Conservation (phyloP, 352 stramenopile genomes). For the Pythium myriotylum region DNA sequence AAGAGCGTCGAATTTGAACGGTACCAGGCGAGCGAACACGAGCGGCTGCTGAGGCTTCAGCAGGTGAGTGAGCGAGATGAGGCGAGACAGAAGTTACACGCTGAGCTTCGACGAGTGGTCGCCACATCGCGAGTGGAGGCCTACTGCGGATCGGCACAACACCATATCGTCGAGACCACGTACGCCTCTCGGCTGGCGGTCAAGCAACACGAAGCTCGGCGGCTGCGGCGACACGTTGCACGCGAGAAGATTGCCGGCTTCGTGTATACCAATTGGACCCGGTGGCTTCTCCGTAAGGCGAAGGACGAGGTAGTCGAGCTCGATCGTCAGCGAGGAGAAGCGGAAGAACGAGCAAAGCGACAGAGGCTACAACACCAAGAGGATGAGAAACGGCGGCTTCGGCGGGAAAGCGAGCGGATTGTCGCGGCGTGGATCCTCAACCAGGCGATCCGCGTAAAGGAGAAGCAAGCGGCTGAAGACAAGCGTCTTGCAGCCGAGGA, state of each 20-base stretch:
- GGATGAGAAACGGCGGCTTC: constrained; percentile 7
- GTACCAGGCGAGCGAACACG: not conserved
- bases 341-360: too few species aligned
- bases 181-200: constrained; percentile 26
- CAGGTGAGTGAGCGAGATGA: not conserved
- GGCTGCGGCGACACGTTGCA: constrained; percentile 41
- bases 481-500: not conserved
- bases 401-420: constrained; percentile 34
- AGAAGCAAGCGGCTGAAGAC: not conserved
- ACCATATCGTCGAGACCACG: constrained; percentile 6
- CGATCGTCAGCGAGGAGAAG: too few species aligned
- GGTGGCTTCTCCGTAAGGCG: constrained; percentile 27
- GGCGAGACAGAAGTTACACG: not conserved
- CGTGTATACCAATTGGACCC: constrained; percentile 27
- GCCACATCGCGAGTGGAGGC: not conserved
- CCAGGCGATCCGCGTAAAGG: constrained; percentile 14
- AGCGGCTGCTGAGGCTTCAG: constrained; percentile 5
- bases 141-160: constrained; percentile 15
- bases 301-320: too few species aligned
- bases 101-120: constrained; percentile 2
- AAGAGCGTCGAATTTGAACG: constrained; percentile 6
- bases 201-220: constrained; percentile 38
- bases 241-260: constrained; percentile 24
- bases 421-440: constrained; percentile 43
- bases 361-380: constrained; percentile 12